Base-by-base conservation (phyloP, 345 rosid species). In the Eucalyptus tenuipes region DNA sequence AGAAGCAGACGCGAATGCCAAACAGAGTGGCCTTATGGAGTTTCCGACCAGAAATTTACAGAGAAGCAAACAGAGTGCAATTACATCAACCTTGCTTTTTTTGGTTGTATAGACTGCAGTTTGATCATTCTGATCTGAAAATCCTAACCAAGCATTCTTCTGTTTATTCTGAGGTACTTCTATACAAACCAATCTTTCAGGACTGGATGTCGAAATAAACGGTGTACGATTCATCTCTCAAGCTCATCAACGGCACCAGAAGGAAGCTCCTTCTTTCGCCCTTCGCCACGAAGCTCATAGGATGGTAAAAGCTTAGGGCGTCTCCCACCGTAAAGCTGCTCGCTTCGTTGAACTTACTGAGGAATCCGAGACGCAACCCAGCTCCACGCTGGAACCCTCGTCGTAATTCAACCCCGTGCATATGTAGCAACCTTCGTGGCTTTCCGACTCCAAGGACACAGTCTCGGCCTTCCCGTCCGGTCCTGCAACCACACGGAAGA, bases 211-310 rank as follows among this genome's bases (percentile, higher is more conserved):
- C 88, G 93, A 97, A 98, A 91, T 98, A 96, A 89, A 93, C 94
- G 71, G 95, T 96, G 87, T 96, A 98, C 22, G 93, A 90, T 91
- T 98, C 99, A 91, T 98, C 99, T 88, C 93, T 93, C 40, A 94
- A 92, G 93, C 95, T 97, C 55, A 92, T 86, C 88, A 98, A 91
- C 82, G 99, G 99, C 6, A 89, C 91, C 91, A 98, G 89, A 89
- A 98, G 93, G 91, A 95, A 98, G 90, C 94, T 94, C 91, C 96
- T 93, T 33, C 86, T 88, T 2, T 40, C 89, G 71, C 99, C 99
- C 42, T 89, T 92, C 44, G 97, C 97, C 81, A 93, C 94, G 31
- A 98, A 98, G 93, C 98, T 98, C 90, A 96, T 93, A 6, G 95
- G 97, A 92, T 96, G 93, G 90, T 97, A 98, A 40, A 91, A 87